Percentiles rank a stretch among this genome's conserved stretches.
phyloP scores from a whole-genome alignment of 2,329 filamentous ascomycete genomes.

The Penicillium sp. region DNA sequence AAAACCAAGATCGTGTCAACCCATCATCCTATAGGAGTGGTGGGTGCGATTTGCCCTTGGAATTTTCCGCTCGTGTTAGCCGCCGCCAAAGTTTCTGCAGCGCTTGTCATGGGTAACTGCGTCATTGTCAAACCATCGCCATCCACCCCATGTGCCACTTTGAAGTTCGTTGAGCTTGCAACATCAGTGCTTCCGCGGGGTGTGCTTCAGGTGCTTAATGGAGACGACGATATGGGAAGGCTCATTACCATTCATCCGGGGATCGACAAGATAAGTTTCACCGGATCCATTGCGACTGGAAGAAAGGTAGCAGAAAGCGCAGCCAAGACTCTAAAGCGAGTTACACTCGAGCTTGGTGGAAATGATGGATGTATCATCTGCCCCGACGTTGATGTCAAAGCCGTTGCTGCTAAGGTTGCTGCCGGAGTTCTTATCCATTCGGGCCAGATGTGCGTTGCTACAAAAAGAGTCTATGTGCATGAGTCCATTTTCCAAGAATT shows the following conservation, averaged over 20 bases:
- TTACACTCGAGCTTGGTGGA: background rate
- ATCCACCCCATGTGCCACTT: background rate
- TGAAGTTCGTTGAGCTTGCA: background rate
- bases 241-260: background rate
- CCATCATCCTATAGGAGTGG: background rate
- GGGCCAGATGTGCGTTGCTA: background rate
- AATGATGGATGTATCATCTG: background rate
- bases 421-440: background rate
- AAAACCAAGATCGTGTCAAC: background rate
- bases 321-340: background rate
- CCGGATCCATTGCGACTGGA: background rate
- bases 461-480: background rate
- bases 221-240: background rate
- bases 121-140: background rate
- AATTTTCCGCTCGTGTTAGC: background rate
- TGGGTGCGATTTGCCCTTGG: background rate
- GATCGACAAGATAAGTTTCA: background rate
- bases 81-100: background rate
- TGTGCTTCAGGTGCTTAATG: background rate
- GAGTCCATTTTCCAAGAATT: background rate
- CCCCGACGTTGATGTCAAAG: background rate
- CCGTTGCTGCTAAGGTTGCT: background rate
- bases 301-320: background rate
- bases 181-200: background rate
- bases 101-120: background rate